Conservation (phyloP, 345 rosid species). For the Erucastrum elatum region DNA sequence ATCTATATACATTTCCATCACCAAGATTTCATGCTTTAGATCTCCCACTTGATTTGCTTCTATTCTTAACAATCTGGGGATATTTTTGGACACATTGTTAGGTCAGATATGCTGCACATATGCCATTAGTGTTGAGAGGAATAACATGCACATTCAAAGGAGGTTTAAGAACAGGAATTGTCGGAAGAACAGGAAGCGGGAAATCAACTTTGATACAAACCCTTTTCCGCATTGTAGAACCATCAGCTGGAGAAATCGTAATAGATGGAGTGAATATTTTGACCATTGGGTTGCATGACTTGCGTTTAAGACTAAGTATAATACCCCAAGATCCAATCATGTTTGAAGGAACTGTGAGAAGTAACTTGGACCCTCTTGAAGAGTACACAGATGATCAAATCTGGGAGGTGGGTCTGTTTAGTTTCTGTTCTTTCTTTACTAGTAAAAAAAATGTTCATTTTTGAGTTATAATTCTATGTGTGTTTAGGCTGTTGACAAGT, state of each 20-base stretch:
- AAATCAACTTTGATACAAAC: slow-evolving; percentile 90
- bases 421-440: neutral
- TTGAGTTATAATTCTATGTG: slow-evolving; percentile 1
- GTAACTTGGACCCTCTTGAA: slow-evolving; percentile 87
- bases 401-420: slow-evolving; percentile 69
- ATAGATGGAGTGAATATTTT: slow-evolving; percentile 73
- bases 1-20: neutral
- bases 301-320: slow-evolving; percentile 76
- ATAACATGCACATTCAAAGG: slow-evolving; percentile 75
- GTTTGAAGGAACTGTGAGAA: slow-evolving; percentile 88
- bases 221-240: slow-evolving; percentile 81
- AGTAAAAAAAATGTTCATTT: neutral
- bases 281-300: slow-evolving; percentile 73
- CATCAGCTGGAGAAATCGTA: slow-evolving; percentile 59
- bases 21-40: neutral
- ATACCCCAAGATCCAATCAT: slow-evolving; percentile 95
- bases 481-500: slow-evolving; percentile 79
- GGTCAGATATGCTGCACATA: slow-evolving; percentile 77
- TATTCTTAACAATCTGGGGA: neutral
- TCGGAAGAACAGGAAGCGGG: slow-evolving; percentile 92
- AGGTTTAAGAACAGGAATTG: slow-evolving; percentile 79
- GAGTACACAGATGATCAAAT: slow-evolving; percentile 78
- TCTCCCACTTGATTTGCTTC: neutral
- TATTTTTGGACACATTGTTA: slow-evolving; percentile 21
- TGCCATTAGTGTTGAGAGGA: slow-evolving; percentile 84